Evolutionary conservation across 73 alveolate genomes (phyloP), one percentile per base, ranked within the genome.

Genomic region (Paramecium pentaurelia): DNA sequence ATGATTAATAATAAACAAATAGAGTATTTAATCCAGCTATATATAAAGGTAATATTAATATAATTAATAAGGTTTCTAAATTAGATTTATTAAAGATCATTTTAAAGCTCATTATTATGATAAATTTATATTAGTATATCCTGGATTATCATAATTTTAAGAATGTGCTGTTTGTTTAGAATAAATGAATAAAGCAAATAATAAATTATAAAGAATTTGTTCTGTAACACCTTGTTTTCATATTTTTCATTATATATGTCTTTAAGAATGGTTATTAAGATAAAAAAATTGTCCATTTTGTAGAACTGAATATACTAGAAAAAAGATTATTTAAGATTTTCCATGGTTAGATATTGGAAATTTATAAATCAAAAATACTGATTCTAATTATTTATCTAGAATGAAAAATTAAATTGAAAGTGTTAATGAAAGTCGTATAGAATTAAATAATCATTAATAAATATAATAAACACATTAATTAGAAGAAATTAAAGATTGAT

Each of bases 101-200:
- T 80, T 80, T 27, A 80, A 80, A 80, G 51, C 42, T 10, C 30
- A 80, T 80, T 22, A 40, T 18, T 80, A 45, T 42, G 51, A 45
- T 18, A 44, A 80, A 49, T 27, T 80, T 38, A 18, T 80, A 10
- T 12, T 0, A 10, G 1, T 14, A 0, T 80, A 80, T 42, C 44
- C 47, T 34, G 73, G 73, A 18, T 80, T 80, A 27, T 22, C 44
- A 12, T 45, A 80, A 36, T 80, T 80, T 44, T 77, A 80, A 44
- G 91, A 80, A 44, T 80, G 91, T 49, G 58, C 58, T 3, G 58
- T 80, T 9, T 80, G 91, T 80, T 49, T 80, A 36, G 91, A 80
- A 47, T 42, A 58, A 40, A 25, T 80, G 47, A 80, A 45, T 12
- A 27, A 73, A 6, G 38, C 40, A 12, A 40, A 14, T 64, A 27